Base-by-base conservation (phyloP, 805 yeast species). In the Starmerella apicola region DNA sequence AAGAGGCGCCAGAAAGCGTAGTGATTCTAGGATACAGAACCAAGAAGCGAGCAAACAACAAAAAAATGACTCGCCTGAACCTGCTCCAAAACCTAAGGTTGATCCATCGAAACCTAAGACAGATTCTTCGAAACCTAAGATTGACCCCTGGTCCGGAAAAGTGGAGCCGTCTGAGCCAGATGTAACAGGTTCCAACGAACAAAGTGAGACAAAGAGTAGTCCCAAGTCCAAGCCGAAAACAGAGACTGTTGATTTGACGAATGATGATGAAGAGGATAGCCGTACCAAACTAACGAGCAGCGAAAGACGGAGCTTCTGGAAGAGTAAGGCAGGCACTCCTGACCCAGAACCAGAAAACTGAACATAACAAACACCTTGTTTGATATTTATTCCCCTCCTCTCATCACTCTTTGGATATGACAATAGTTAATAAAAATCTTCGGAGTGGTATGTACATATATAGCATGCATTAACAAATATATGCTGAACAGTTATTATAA, bases 281-380 rank as follows among this genome's bases (percentile, higher is more conserved):
- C 46, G 52, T 9, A 44, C 44, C 15, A 33, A 25, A 26, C 37
- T 41, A 3, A 41, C 52, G 2, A 33, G 41, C 16, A 32, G 34
- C 1, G 39, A 44, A 20, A 37, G 47, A 21, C 44, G 50, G 20
- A 41, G 39, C 18, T 48, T 48, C 42, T 48, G 52, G 52, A 33
- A 31, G 12, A 24, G 34, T 19, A 48, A 48, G 31, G 48, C 39
- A 10, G 40, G 39, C 15, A 28, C 32, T 18, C 26, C 26, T 23
- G 26, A 23, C 10, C 26, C 26, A 23, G 12, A n/a, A n/a, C n/a
- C n/a, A n/a, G n/a, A n/a, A n/a, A n/a, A n/a, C n/a, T n/a, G n/a
- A n/a, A n/a, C n/a, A n/a, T n/a, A n/a, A n/a, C n/a, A n/a, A n/a
- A n/a, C n/a, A n/a, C n/a, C n/a, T n/a, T n/a, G n/a, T n/a, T n/a